Conservation (phyloP, 139 green algal species). For the Chlamydomonas eustigma region DNA sequence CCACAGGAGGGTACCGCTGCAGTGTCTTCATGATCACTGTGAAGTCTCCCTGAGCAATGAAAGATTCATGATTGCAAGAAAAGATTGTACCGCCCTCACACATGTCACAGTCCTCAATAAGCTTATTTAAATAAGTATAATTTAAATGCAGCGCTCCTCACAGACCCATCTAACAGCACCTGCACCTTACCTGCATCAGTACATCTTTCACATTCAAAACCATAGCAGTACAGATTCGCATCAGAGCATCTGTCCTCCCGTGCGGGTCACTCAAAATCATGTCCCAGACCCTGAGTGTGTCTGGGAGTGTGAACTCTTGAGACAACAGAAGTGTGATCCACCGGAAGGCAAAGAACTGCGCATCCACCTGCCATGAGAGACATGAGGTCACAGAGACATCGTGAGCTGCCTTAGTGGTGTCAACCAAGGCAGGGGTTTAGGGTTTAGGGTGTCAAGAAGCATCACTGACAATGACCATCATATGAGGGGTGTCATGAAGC, state of each 20-base stretch:
- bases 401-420: no score
- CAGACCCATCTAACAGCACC: neutral
- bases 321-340: slow-evolving; percentile 91
- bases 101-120: no score
- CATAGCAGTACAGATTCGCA: slow-evolving; percentile 85
- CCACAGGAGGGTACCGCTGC: slow-evolving; percentile 69
- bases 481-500: no score
- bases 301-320: slow-evolving; percentile 83
- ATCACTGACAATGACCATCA: no score
- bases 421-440: no score
- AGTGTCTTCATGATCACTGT: slow-evolving; percentile 85
- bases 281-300: slow-evolving; percentile 86
- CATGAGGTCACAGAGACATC: no score
- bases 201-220: slow-evolving; percentile 44
- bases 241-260: slow-evolving; percentile 64
- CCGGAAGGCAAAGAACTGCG: slow-evolving; percentile 93
- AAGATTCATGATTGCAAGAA: no score
- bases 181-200: slow-evolving; percentile 17
- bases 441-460: no score
- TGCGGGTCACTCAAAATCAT: slow-evolving; percentile 63
- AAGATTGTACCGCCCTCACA: no score
- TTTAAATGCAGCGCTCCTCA: no score
- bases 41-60: slow-evolving; percentile 85
- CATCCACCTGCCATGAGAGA: slow-evolving; percentile 73
- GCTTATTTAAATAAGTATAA: no score